Evolutionary conservation across 148 eudicot genomes (phyloP).

Genomic region (Diospyros lotus): DNA sequence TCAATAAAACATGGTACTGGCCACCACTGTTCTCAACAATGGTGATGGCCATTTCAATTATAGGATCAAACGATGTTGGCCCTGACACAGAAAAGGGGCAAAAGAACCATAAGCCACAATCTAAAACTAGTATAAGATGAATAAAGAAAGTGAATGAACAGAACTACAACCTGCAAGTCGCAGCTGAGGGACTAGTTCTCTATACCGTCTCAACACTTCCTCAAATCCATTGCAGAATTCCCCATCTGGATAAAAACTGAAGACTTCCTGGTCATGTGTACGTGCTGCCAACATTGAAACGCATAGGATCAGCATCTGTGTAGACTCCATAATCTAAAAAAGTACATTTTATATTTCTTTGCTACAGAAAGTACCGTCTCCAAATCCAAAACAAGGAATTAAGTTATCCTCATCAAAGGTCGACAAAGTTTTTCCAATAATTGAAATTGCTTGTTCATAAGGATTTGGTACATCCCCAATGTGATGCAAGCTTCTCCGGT

Average conservation of each 20-base stretch:
- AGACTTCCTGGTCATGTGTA: slow-evolving; percentile 62
- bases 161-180: slow-evolving; percentile 48
- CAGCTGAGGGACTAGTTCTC: slow-evolving; percentile 49
- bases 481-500: slow-evolving; percentile 48
- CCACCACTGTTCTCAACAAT: slow-evolving; percentile 60
- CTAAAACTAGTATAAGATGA: slow-evolving; percentile 1
- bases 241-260: slow-evolving; percentile 46
- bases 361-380: slow-evolving; percentile 39
- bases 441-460: slow-evolving; percentile 56
- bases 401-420: slow-evolving; percentile 55
- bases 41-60: slow-evolving; percentile 56
- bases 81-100: slow-evolving; percentile 26
- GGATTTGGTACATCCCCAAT: slow-evolving; percentile 43
- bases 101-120: slow-evolving; percentile 4
- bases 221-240: slow-evolving; percentile 51
- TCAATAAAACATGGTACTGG: slow-evolving; percentile 56
- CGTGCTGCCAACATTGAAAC: slow-evolving; percentile 32
- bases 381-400: slow-evolving; percentile 61
- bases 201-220: slow-evolving; percentile 41
- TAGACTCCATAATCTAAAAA: neutral
- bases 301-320: neutral
- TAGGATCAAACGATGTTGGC: slow-evolving; percentile 60
- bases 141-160: neutral
- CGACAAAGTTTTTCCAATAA: slow-evolving; percentile 52
- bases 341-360: neutral